Evolutionary conservation across 495 filamentous ascomycete species (phyloP).

Genomic region (Talaromyces proteolyticus): DNA sequence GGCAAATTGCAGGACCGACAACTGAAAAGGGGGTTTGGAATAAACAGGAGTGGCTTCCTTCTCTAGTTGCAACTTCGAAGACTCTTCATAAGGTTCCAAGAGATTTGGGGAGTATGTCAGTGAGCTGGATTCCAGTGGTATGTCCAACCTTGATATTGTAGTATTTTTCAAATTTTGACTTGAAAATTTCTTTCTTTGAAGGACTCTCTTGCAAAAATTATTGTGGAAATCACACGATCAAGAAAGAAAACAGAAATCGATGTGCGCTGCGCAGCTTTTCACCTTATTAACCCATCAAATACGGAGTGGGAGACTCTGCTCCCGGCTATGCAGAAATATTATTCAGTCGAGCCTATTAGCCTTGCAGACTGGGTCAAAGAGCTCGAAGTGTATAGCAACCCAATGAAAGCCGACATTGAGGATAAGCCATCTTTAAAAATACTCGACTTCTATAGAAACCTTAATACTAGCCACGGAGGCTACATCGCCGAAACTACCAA

Average conservation of each 20-base stretch:
- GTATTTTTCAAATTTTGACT: neutral
- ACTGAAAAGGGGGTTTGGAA: slow-evolving; percentile 24
- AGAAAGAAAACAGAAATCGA: slow-evolving; percentile 2
- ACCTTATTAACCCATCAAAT: slow-evolving; percentile 19
- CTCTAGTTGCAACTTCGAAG: slow-evolving; percentile 19
- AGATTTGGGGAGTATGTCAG: neutral
- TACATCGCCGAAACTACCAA: neutral
- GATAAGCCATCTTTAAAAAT: slow-evolving; percentile 22
- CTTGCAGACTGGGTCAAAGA: slow-evolving; percentile 17
- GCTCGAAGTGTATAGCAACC: slow-evolving; percentile 15
- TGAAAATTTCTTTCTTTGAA: neutral
- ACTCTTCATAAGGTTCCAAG: slow-evolving; percentile 6
- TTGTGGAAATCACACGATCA: slow-evolving; percentile 9
- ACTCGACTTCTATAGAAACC: slow-evolving; percentile 13
- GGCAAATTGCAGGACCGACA: slow-evolving; percentile 50
- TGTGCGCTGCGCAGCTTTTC: slow-evolving; percentile 14
- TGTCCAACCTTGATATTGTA: neutral
- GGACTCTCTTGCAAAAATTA: slow-evolving; percentile 12
- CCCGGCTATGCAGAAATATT: slow-evolving; percentile 10
- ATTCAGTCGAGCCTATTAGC: slow-evolving; percentile 10
- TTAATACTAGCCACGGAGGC: neutral
- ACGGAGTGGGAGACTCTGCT: slow-evolving; percentile 19
- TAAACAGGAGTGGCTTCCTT: slow-evolving; percentile 26
- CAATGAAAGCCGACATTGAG: slow-evolving; percentile 10
- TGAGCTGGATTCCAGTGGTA: slow-evolving; percentile 15